Base-by-base conservation (phyloP, 1,284 basidiomycete species). In the Clitocybe nebularis region DNA sequence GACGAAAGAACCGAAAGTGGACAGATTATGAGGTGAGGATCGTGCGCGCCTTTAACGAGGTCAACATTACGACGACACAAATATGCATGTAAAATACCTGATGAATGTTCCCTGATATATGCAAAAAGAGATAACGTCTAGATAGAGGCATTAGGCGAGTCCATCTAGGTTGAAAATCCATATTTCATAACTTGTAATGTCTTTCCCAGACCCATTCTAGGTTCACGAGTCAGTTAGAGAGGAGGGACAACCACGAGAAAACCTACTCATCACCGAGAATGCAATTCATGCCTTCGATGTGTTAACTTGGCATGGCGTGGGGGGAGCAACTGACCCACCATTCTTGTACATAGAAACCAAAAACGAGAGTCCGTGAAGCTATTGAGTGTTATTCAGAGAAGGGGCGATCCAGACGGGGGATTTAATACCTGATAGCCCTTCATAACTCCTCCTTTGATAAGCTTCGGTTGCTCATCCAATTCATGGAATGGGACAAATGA, bases 121-220 rank as follows among this genome's bases (percentile, higher is more conserved):
- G 76, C 79, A 41, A 82, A 72, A 9, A 82, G 60, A 0, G 81
- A 73, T 1, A 82, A 61, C 1, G 81, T 81, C 71, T 81, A 35
- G 2, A 21, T 39, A 13, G 4, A 17, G 16, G 34, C 0, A 6
- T 14, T 8, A 21, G 20, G 9, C 22, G 19, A 32, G 10, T 20
- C 1, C 23, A 24, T 29, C 21, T 35, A 44, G 11, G 23, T 20
- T 36, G 9, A 16, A 24, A 6, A 23, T 14, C 19, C 6, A 14
- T 33, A 19, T 4, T 3, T 46, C 35, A n/a, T 49, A 16, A 74
- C 75, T 60, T 78, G 80, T 11, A 83, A 58, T 0, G 81, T 82
- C 52, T 83, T 82, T 11, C 80, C 79, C 4, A 82, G 69, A 47
- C 77, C 80, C 79, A 81, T 72, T 59, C 74, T 76, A 37, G 6